These are phyloP conservation scores for Geotrichum macrosporum DNA, from an alignment of 1,139 yeast genomes.

Conservation along the genomic window DNA sequence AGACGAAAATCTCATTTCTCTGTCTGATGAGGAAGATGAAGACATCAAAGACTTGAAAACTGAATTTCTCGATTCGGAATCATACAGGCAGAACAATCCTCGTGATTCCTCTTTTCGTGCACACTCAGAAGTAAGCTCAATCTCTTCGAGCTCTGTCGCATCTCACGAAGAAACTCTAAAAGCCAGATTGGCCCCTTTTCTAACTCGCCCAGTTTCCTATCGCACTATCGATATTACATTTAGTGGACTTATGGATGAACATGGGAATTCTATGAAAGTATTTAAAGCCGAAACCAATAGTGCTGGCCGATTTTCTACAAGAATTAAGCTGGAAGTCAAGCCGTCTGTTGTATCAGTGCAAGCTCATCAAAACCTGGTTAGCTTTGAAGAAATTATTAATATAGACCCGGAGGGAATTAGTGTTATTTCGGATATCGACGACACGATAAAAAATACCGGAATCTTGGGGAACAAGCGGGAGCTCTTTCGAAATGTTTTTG, in stretches of 20 bases:
- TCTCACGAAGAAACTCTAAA: slow-evolving; percentile 25
- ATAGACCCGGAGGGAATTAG: slow-evolving; percentile 52
- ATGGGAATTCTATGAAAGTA: slow-evolving; percentile 16
- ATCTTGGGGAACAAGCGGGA: slow-evolving; percentile 83
- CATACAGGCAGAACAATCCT: background rate
- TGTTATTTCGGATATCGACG: slow-evolving; percentile 89
- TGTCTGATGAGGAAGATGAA: slow-evolving; percentile 21
- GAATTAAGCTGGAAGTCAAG: slow-evolving; percentile 31
- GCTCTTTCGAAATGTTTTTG: slow-evolving; percentile 69
- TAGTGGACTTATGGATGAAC: slow-evolving; percentile 12
- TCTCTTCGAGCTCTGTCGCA: slow-evolving; percentile 8
- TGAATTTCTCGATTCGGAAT: slow-evolving; percentile 3
- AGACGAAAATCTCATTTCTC: slow-evolving; percentile 32
- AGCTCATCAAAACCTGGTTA: slow-evolving; percentile 25
- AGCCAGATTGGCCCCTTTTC: slow-evolving; percentile 30
- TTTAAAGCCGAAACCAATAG: slow-evolving; percentile 29
- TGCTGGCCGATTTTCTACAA: slow-evolving; percentile 39
- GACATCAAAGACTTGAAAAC: background rate
- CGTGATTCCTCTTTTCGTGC: slow-evolving; percentile 11
- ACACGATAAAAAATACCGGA: slow-evolving; percentile 86
- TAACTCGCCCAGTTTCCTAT: slow-evolving; percentile 30
- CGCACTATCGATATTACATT: slow-evolving; percentile 17
- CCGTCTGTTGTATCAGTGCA: slow-evolving; percentile 30
- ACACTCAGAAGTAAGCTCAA: background rate
- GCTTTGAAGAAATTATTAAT: slow-evolving; percentile 22